Base-by-base conservation (phyloP, 306 rosid species). In the Cicer bijugum region DNA sequence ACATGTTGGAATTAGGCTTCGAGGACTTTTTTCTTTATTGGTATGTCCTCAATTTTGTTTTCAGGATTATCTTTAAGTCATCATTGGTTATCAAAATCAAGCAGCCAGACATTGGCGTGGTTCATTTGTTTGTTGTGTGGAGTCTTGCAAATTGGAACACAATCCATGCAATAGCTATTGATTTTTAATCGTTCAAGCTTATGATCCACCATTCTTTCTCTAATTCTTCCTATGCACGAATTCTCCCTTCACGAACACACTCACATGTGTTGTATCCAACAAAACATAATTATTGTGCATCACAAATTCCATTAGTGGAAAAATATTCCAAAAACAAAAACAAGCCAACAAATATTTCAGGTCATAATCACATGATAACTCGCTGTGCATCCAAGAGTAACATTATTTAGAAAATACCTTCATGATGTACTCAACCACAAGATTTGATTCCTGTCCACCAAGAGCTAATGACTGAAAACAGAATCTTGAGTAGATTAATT, bases 401-500 rank as follows among this genome's bases (percentile, higher is more conserved):
- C 72, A 77, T 86, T 78, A 75, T 67, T 75, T 42, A 75, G 80
- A 48, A 87, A 81, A 77, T 95, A 95, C 99, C 99, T 90, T 95
- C 88, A 90, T 88, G 83, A 95, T 85, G 80, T 95, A 95, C 86
- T 90, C 97, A 60, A 87, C 96, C 70, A 86, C 89, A 72, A 95
- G 90, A 81, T 88, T 81, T 23, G 97, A 87, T 87, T 95, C 96
- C 72, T 87, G 83, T 51, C 95, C 99, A 35, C 97, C 97, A 3
- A 95, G 93, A 81, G 99, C 99, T 53, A 95, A 85, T 47, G 96
- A 90, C 99, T 95, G 78, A 78, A 84, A 58, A 65, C 64, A 61
- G 45, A 82, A 72, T 58, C 37, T 70, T 46, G 15, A 73, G 37
- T 33, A 59, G 44, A 75, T 79, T 40, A 68, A 52, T 48, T 43